Percentiles rank a stretch among this genome's conserved stretches.
Conservation (phyloP, 352 stramenopile genomes). For the Phytophthora tentaculata region DNA sequence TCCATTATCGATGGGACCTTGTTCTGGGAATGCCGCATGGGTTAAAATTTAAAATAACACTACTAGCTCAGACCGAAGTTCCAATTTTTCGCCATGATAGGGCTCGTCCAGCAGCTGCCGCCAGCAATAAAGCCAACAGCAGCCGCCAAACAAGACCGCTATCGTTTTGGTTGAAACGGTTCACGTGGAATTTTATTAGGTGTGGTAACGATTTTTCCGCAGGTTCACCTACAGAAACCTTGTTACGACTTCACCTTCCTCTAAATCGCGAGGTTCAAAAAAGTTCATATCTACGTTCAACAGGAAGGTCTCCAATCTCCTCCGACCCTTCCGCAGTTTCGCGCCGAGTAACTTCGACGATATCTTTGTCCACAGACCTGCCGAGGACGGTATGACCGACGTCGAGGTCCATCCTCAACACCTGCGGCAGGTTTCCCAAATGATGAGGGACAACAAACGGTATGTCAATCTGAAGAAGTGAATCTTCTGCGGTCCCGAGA, state of each 20-base stretch:
- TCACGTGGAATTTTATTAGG: slow-evolving; percentile 30
- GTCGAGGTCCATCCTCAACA: slow-evolving; percentile 25
- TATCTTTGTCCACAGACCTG: slow-evolving; percentile 35
- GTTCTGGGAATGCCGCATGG: too few relatives aligned
- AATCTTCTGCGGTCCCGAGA: slow-evolving; percentile 37
- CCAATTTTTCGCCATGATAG: slow-evolving; percentile 10
- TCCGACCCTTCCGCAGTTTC: background rate
- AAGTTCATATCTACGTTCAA: too few relatives aligned
- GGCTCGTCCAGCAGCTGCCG: background rate
- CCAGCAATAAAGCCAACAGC: background rate
- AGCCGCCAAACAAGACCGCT: slow-evolving; percentile 7
- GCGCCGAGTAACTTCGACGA: background rate
- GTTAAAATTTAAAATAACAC: slow-evolving; percentile 39
- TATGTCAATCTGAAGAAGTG: background rate
- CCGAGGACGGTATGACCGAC: slow-evolving; percentile 4
- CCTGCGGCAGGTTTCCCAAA: slow-evolving; percentile 23
- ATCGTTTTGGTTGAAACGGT: slow-evolving; percentile 13
- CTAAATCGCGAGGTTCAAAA: slow-evolving; percentile 6
- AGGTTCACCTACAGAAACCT: slow-evolving; percentile 31
- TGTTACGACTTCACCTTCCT: slow-evolving; percentile 28
- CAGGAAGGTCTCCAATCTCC: background rate
- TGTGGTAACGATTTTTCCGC: slow-evolving; percentile 35
- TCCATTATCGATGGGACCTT: too few relatives aligned
- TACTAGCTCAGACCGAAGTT: slow-evolving; percentile 4
- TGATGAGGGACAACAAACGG: slow-evolving; percentile 27